Evolutionary conservation across 2,329 filamentous ascomycete species (phyloP), one percentile per base, ranked within the genome.

Genomic region (Sclerotinia spermophila): DNA sequence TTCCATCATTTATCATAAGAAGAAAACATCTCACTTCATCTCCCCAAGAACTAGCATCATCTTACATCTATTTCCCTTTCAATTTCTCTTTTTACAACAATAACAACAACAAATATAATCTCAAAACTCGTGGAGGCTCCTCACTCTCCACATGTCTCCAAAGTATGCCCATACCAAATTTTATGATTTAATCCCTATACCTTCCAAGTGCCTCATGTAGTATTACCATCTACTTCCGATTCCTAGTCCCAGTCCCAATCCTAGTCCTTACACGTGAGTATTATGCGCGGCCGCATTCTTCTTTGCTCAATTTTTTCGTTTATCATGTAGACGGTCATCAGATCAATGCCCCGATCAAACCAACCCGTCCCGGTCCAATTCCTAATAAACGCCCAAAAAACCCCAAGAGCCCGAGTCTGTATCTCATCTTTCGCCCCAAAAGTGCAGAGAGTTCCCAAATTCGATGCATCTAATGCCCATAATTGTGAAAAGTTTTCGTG

Each of bases 311-410:
- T 24, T 19, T n/a, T 11, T 24, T 53, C 62, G 30, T 53, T 66
- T 33, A 38, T 40, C 62, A 66, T 53, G n/a, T 7, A 15, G 30
- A 44, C 27, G 13, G 27, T 48, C 11, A 42, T 55, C n/a, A 30
- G 38, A 42, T 40, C n/a, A 4, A 53, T 53, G 40, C 62, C 19
- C 44, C 5, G 30, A 53, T 17, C 33, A 35, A 51, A n/a, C 4
- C n/a, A 17, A 42, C 27, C 15, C 17, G 33, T 40, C 4, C 6
- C n/a, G 5, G 24, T 21, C 45, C 45, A 53, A 53, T 53, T 19
- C 35, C 48, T 17, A 30, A n/a, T 53, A 8, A 27, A 66, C 62
- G 10, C 62, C 45, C 35, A 17, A 66, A 66, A 66, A 66, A 66
- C 45, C 24, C 62, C 45, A 40, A 53, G 13, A 53, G 27, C 19